These are phyloP conservation scores for Geotrichum ghanense DNA, from an alignment of 805 yeast species.

Conservation along the genomic window DNA sequence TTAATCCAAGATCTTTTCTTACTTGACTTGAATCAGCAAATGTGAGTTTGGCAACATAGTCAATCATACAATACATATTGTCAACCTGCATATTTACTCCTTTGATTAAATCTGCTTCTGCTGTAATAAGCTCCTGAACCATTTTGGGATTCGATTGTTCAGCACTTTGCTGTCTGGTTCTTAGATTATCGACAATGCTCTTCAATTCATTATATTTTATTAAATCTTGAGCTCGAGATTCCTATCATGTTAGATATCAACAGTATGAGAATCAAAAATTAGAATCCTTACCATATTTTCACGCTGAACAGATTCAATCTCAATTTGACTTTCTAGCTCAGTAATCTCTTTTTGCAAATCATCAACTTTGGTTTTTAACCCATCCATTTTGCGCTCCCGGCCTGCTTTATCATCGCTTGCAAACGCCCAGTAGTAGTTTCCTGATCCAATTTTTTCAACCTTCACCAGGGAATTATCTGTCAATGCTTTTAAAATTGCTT, in stretches of 20 bases:
- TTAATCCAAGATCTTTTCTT: neutral
- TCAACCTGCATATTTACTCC: neutral
- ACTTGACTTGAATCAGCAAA: neutral
- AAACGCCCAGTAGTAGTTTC: conserved; percentile 43
- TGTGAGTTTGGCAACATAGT: neutral
- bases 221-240: neutral
- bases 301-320: neutral
- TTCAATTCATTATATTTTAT: neutral
- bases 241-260: no score
- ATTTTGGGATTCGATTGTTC: neutral
- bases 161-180: neutral
- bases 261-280: no score
- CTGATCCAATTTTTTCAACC: conserved; percentile 44
- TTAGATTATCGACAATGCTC: neutral
- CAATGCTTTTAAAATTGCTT: conserved; percentile 36
- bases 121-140: neutral
- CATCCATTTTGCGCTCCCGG: neutral
- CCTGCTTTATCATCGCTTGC: neutral
- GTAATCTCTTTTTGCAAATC: neutral
- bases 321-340: neutral
- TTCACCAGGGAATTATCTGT: conserved; percentile 40
- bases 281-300: neutral
- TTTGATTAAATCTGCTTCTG: neutral
- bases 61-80: neutral
- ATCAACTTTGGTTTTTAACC: neutral